These are phyloP conservation scores for Poa pratensis DNA, from an alignment of 176 grass and related monocot genomes.

Conservation along the genomic window DNA sequence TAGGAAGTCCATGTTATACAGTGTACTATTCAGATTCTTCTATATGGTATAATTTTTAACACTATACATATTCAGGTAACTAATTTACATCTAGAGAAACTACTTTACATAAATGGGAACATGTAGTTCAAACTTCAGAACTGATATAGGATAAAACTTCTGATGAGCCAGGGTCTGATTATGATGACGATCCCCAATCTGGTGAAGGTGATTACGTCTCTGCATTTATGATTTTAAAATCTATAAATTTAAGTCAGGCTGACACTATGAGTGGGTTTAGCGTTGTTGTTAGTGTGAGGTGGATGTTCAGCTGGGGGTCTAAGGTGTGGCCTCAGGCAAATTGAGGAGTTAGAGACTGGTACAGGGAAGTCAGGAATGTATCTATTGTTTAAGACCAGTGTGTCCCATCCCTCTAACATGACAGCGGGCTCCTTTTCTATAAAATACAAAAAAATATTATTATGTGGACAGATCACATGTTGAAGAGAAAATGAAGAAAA, in stretches of 20 bases:
- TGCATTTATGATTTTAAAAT: not conserved
- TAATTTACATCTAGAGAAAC: constrained; percentile 2
- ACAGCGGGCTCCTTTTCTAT: not conserved
- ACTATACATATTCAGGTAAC: constrained; percentile 1
- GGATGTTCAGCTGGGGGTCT: not conserved
- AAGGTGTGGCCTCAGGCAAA: not conserved
- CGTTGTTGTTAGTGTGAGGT: too few relatives aligned
- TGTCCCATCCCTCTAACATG: not conserved
- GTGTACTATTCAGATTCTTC: not conserved
- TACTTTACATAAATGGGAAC: not conserved
- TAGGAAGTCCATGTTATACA: not conserved
- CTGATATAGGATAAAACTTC: constrained; percentile 15
- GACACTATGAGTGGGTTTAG: not conserved
- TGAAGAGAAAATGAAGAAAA: not conserved
- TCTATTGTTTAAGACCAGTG: not conserved
- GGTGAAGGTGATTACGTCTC: constrained; percentile 34
- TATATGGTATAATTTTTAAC: not conserved
- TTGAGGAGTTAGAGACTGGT: not conserved
- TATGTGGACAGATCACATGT: too few relatives aligned
- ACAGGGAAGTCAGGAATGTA: not conserved
- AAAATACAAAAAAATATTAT: not conserved
- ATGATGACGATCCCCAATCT: constrained; percentile 37
- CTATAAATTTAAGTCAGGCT: not conserved
- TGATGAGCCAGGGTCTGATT: constrained; percentile 19
- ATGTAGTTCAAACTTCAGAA: not conserved